phyloP scores from a whole-genome alignment of 495 filamentous ascomycete species.

The Astrocystis sublimbata region DNA sequence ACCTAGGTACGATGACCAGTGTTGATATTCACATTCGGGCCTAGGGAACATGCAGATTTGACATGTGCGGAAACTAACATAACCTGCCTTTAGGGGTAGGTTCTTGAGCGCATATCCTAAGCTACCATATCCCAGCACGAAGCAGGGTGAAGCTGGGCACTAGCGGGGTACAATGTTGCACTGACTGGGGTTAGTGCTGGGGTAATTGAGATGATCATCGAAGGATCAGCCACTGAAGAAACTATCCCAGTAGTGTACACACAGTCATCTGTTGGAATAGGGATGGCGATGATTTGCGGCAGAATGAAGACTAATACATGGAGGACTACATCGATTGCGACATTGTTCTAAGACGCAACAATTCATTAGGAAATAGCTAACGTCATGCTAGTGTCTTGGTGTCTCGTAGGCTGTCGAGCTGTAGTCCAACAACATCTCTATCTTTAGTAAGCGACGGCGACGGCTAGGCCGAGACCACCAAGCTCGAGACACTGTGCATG shows the following conservation, averaged over 20 bases:
- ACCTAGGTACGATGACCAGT: no score
- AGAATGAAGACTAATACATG: not conserved
- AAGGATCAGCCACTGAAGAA: conserved; percentile 9
- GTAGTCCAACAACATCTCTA: not conserved
- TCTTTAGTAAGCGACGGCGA: conserved; percentile 6
- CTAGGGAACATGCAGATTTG: not conserved
- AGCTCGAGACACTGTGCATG: not conserved
- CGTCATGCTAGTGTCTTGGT: no score
- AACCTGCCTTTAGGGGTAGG: no score
- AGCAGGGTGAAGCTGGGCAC: not conserved
- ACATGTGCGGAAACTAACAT: no score
- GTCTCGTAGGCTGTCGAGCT: no score
- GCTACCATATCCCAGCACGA: not conserved
- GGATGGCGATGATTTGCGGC: not conserved
- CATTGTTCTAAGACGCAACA: not conserved
- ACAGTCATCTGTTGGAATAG: conserved; percentile 6
- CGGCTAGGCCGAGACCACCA: not conserved
- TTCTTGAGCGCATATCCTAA: no score
- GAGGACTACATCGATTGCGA: not conserved
- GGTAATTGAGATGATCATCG: conserved; percentile 1
- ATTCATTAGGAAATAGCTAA: not conserved
- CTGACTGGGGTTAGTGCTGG: not conserved
- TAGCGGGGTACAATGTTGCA: not conserved
- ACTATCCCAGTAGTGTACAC: not conserved
- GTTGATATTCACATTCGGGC: not conserved